Percentiles rank a stretch among this genome's conserved stretches.
Evolutionary conservation across 1,284 basidiomycete species (phyloP).

Genomic region (Apiotrichum sp.): DNA sequence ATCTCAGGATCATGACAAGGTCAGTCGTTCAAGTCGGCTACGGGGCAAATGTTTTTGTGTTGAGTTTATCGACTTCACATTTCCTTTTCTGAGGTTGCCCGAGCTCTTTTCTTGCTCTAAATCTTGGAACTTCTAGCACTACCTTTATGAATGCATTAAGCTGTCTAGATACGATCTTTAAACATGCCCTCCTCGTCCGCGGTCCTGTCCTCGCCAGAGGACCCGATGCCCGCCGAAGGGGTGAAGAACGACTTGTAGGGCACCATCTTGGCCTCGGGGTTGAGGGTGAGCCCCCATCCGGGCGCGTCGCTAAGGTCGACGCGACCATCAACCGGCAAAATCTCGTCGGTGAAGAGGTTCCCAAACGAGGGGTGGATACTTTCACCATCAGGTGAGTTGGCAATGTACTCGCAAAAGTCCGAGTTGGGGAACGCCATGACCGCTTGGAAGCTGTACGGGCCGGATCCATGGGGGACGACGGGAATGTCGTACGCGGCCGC

Average conservation of each 20-base stretch:
- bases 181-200: constrained; percentile 13
- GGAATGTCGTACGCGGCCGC: constrained; percentile 50
- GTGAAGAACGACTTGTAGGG: constrained; percentile 43
- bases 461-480: constrained; percentile 54
- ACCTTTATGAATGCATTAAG: too few species aligned
- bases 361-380: constrained; percentile 52
- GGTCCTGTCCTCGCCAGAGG: constrained; percentile 24
- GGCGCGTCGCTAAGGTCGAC: constrained; percentile 49
- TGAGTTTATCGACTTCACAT: too few species aligned
- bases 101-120: too few species aligned
- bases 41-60: too few species aligned
- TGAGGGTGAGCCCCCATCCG: constrained; percentile 52
- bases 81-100: too few species aligned
- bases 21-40: too few species aligned
- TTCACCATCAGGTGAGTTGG: constrained; percentile 53
- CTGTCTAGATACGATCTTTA: constrained; percentile 1
- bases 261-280: constrained; percentile 48
- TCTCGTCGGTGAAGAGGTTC: constrained; percentile 53
- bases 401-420: constrained; percentile 50
- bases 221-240: constrained; percentile 27
- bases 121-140: too few species aligned
- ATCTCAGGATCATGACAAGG: too few species aligned
- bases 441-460: constrained; percentile 46
- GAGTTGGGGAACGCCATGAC: constrained; percentile 43
- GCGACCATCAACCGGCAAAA: constrained; percentile 50